These are phyloP conservation scores for Mollisiaceae sp. DNA, from an alignment of 2,329 filamentous ascomycete species.

Conservation along the genomic window DNA sequence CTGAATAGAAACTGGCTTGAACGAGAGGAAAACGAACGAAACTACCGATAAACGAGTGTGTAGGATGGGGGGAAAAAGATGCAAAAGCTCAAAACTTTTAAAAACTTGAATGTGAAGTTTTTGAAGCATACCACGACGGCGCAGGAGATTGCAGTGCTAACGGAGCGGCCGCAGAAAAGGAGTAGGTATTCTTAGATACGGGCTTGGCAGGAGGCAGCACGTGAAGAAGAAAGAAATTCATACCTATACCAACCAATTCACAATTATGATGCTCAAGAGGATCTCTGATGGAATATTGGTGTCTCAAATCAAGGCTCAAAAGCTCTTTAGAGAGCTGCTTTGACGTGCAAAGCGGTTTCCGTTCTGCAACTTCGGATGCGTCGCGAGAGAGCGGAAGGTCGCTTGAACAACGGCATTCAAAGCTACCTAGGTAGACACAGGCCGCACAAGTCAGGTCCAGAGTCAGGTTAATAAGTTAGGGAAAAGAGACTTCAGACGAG, in stretches of 20 bases:
- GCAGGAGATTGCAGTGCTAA: conserved; percentile 5
- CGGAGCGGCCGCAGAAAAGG: neutral
- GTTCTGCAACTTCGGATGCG: neutral
- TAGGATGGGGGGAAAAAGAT: neutral
- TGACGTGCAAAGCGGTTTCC: neutral
- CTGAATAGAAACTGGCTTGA: neutral
- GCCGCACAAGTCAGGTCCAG: neutral
- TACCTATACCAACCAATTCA: neutral
- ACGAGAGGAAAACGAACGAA: neutral
- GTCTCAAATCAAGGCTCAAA: neutral
- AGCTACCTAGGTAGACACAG: neutral
- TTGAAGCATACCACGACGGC: neutral
- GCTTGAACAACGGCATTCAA: neutral
- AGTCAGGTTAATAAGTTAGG: neutral
- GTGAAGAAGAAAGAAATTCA: neutral
- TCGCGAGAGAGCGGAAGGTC: neutral
- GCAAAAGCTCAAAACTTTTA: neutral
- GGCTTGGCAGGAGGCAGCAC: neutral
- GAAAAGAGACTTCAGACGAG: conserved; percentile 7
- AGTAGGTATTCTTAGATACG: neutral
- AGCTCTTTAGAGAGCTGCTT: neutral
- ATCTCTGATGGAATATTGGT: too few species aligned
- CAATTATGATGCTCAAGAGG: too few species aligned
- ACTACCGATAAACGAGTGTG: neutral
- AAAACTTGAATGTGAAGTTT: neutral